Percentiles rank a stretch among this genome's conserved stretches.
Evolutionary conservation across 2,329 filamentous ascomycete species (phyloP).

Genomic region (Colletotrichum euphorbiae): DNA sequence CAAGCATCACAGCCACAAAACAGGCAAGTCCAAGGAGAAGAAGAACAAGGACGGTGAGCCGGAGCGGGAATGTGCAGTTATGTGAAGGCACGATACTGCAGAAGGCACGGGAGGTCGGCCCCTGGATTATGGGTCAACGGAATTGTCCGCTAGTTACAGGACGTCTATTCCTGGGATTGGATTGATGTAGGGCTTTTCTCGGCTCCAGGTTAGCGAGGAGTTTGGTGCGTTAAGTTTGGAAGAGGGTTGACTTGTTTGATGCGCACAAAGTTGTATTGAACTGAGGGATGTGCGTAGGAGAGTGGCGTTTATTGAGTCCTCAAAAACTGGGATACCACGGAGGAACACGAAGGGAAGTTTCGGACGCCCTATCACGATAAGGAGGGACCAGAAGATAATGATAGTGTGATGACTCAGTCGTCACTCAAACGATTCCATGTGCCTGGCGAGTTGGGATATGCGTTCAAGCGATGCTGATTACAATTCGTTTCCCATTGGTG

Average conservation of each 20-base stretch:
- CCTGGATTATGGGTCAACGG: not conserved
- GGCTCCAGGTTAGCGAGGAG: slow-evolving; percentile 30
- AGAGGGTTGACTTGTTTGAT: slow-evolving; percentile 2
- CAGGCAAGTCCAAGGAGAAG: slow-evolving; percentile 52
- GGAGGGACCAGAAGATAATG: slow-evolving; percentile 7
- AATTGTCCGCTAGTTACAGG: too few relatives aligned
- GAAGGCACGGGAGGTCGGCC: not conserved
- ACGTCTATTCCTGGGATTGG: slow-evolving; percentile 5
- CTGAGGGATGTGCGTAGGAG: not conserved
- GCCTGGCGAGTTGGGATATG: slow-evolving; percentile 5
- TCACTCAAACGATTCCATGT: slow-evolving; percentile 26
- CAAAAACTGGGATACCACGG: slow-evolving; percentile 29
- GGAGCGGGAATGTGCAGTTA: slow-evolving; percentile 62
- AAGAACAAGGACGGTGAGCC: slow-evolving; percentile 50
- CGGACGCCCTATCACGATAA: not conserved
- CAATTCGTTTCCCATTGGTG: not conserved
- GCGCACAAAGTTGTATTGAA: not conserved
- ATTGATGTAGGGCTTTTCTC: slow-evolving; percentile 21
- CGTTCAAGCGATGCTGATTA: not conserved
- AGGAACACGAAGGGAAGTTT: slow-evolving; percentile 5
- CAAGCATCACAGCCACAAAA: slow-evolving; percentile 49
- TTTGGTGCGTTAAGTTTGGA: slow-evolving; percentile 21
- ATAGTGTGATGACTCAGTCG: slow-evolving; percentile 29
- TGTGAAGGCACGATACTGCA: slow-evolving; percentile 49
- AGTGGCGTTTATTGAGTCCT: slow-evolving; percentile 23